These are phyloP conservation scores for Trifolium fragiferum DNA, from an alignment of 306 rosid species.

Conservation along the genomic window DNA sequence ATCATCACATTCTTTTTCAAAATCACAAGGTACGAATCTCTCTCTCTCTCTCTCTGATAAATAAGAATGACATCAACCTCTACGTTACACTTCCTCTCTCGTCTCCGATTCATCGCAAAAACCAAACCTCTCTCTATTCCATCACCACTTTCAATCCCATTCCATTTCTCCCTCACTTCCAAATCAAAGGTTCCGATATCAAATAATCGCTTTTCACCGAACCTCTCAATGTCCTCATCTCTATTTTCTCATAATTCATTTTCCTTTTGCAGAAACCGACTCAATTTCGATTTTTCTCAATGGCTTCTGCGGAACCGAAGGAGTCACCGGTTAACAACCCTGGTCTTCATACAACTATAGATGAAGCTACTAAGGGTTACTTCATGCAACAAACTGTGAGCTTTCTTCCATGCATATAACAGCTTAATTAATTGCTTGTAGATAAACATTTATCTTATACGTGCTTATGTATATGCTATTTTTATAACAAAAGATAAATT, in stretches of 20 bases:
- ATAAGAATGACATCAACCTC: conserved; percentile 52
- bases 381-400: conserved; percentile 92
- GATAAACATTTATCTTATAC: too few relatives aligned
- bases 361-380: conserved; percentile 85
- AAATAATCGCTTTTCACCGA: not conserved
- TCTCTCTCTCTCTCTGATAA: conserved; percentile 3
- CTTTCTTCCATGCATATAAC: not conserved
- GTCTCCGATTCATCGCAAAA: conserved; percentile 49
- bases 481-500: too few relatives aligned
- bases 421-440: too few relatives aligned
- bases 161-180: conserved; percentile 39
- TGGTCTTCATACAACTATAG: conserved; percentile 69
- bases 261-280: conserved; percentile 49
- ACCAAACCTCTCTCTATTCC: conserved; percentile 25
- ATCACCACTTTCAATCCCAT: conserved; percentile 40
- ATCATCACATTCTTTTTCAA: not conserved
- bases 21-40: conserved; percentile 32
- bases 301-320: conserved; percentile 75
- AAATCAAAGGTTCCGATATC: conserved; percentile 55
- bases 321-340: conserved; percentile 79
- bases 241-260: not conserved
- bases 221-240: not conserved
- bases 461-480: too few relatives aligned
- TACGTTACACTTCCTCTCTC: conserved; percentile 50
- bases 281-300: conserved; percentile 62